These are phyloP conservation scores for Chalciporus pseudorubinellus DNA, from an alignment of 768 basidiomycete species.

Conservation along the genomic window DNA sequence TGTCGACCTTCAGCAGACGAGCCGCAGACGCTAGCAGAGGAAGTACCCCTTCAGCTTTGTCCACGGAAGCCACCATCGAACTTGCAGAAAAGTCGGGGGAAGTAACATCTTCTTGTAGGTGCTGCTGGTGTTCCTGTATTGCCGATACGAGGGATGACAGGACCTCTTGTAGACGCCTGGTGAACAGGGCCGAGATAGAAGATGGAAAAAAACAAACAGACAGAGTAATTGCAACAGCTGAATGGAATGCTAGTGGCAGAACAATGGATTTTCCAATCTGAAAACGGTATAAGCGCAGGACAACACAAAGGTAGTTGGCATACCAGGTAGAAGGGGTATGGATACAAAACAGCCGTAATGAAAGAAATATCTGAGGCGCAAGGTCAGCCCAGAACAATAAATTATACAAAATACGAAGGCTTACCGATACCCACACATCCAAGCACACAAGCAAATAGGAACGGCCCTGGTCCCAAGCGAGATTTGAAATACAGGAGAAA, in stretches of 20 bases:
- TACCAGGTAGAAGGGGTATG: conserved; percentile 60
- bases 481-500: conserved; percentile 61
- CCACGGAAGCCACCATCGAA: conserved; percentile 33
- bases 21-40: conserved; percentile 50
- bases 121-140: conserved; percentile 44
- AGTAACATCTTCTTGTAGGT: conserved; percentile 43
- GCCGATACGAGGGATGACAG: conserved; percentile 47
- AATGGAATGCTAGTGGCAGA: conserved; percentile 59
- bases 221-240: conserved; percentile 49
- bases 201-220: conserved; percentile 61
- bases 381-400: background rate
- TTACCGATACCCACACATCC: conserved; percentile 59
- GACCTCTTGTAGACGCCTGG: conserved; percentile 45
- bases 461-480: conserved; percentile 61
- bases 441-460: conserved; percentile 53
- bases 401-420: conserved; percentile 6
- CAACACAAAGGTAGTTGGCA: conserved; percentile 9
- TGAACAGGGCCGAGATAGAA: conserved; percentile 60
- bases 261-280: conserved; percentile 52
- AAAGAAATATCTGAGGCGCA: conserved; percentile 50
- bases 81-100: conserved; percentile 32
- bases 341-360: conserved; percentile 58
- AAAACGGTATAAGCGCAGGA: conserved; percentile 1
- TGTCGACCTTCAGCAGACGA: conserved; percentile 54
- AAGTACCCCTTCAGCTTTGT: conserved; percentile 47